Percentiles rank a stretch among this genome's conserved stretches.
These are phyloP conservation scores for Epichloe coenophiala DNA, from an alignment of 2,329 filamentous ascomycete species.

Conservation along the genomic window DNA sequence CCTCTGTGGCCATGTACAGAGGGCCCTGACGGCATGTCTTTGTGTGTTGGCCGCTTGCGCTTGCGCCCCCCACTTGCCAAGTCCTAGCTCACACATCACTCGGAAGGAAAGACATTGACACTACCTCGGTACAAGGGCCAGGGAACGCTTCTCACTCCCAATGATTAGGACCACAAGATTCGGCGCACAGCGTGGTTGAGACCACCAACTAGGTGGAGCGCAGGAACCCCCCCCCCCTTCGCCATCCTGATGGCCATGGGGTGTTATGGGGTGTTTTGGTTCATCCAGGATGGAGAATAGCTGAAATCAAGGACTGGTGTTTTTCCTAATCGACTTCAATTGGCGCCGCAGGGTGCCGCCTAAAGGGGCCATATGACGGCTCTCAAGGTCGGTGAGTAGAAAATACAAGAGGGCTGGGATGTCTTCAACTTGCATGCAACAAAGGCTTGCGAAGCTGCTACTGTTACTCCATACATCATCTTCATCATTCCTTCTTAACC, in stretches of 20 bases:
- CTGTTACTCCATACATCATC: background rate
- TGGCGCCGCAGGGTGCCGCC: constrained; percentile 1
- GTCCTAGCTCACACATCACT: background rate
- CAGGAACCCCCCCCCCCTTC: background rate
- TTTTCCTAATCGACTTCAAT: background rate
- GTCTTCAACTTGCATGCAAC: constrained; percentile 3
- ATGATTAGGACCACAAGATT: background rate
- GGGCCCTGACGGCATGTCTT: constrained; percentile 3
- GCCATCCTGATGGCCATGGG: constrained; percentile 1
- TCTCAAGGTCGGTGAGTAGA: constrained; percentile 2
- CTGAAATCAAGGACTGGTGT: constrained; percentile 4
- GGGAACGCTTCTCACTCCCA: background rate
- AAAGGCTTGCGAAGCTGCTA: background rate
- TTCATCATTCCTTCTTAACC: background rate
- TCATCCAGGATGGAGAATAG: constrained; percentile 5
- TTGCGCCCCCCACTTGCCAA: background rate
- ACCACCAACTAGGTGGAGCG: background rate
- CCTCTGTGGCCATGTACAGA: background rate
- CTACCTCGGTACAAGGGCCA: background rate
- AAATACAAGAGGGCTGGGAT: constrained; percentile 10
- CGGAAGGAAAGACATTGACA: background rate
- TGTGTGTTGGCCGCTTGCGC: constrained; percentile 2
- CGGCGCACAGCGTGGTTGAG: background rate
- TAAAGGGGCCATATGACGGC: background rate
- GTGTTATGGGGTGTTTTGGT: constrained; percentile 1